phyloP scores from a whole-genome alignment of 2,329 filamentous ascomycete genomes.

The Diplodia sapinea region DNA sequence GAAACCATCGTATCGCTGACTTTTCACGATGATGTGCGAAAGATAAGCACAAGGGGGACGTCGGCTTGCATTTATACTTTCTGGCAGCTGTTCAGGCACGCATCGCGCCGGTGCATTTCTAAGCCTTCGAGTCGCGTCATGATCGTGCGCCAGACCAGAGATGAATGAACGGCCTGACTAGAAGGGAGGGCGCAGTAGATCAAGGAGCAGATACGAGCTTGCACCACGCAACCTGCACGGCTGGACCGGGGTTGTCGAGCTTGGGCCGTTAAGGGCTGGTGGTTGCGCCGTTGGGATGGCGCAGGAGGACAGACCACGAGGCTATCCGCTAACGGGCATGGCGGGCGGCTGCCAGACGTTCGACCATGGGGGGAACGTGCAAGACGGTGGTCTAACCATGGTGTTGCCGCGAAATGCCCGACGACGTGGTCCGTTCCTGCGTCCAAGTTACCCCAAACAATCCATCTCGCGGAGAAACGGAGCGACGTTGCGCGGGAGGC shows the following conservation, averaged over 20 bases:
- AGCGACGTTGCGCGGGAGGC: background rate
- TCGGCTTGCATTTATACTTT: background rate
- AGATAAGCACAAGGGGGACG: background rate
- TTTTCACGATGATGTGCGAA: background rate
- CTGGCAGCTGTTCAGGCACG: background rate
- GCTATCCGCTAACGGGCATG: background rate
- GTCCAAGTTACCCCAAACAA: background rate
- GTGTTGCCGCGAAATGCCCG: background rate
- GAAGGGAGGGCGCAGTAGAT: background rate
- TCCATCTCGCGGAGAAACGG: background rate
- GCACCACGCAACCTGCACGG: background rate
- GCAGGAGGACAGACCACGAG: background rate
- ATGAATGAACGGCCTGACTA: background rate
- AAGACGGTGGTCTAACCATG: conserved; percentile 3
- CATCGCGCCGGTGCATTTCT: background rate
- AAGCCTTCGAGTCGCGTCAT: background rate
- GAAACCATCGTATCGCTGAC: conserved; percentile 16
- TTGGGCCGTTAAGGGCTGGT: background rate
- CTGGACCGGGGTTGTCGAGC: background rate
- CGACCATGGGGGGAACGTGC: background rate
- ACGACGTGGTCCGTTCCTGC: background rate
- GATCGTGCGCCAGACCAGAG: background rate
- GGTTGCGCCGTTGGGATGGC: background rate
- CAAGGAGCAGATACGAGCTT: conserved; percentile 8
- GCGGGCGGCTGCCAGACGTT: background rate